Base-by-base conservation (phyloP, 495 filamentous ascomycete species). In the Pyronema domesticum region DNA sequence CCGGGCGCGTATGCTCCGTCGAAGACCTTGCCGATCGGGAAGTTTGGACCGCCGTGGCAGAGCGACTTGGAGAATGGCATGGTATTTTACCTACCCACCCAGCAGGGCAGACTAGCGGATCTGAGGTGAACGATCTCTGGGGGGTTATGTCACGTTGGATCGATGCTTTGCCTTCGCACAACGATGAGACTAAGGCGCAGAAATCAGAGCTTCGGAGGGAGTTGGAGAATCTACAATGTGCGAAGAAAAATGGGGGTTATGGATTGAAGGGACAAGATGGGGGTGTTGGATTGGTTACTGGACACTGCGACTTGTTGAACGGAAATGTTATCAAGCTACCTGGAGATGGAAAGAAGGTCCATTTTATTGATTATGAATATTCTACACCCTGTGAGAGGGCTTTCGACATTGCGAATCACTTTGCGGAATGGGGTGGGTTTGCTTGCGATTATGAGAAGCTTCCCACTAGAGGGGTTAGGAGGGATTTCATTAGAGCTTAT, bases 321-420 rank as follows among this genome's bases (percentile, higher is more conserved):
- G 91, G 88, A 51, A 99, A 99, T 65, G 85, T 99, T 53, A 95
- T 99, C 57, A 76, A 94, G 47, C 71, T 79, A n/a, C 83, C 83
- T 4, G 54, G 57, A 7, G 37, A 61, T 7, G 42, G 37, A 7
- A 53, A 44, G 3, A 44, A 56, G 55, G 86, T 96, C 46, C 79
- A 78, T 64, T 96, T 99, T 67, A 96, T 99, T 63, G 91, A 99
- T 69, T 99, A 96, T 71, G 91, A 99, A 53, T 94, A 91, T 66
- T 86, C 89, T 7, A 88, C 86, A 0, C 87, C 93, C 1, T 88
- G 88, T 7, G 91, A 93, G 0, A 85, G 89, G 11, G 86, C 91
- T n/a, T 99, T 99, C 68, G 91, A 99, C 66, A 78, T 99, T 54
- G 82, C 91, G n/a, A 99, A 99, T 73, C 91, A 99, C 73, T 89